Evolutionary conservation across 306 rosid species (phyloP).

Genomic region (Argentina anserina): DNA sequence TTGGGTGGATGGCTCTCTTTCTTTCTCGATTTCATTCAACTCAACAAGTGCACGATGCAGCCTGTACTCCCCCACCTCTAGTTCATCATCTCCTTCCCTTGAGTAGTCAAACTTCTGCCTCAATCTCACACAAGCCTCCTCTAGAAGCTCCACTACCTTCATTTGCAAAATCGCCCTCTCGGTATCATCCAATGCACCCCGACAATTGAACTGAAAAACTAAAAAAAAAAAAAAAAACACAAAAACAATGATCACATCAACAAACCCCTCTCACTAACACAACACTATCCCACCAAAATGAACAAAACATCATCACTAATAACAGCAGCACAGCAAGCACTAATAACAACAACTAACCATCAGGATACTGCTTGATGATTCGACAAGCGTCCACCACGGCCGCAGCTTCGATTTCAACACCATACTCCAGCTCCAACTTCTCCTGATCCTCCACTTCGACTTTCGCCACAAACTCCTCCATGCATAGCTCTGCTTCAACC

Average conservation of each 20-base stretch:
- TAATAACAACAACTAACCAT: constrained; percentile 6
- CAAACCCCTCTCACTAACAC: neutral
- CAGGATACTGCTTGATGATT: constrained; percentile 12
- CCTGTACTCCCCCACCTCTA: constrained; percentile 16
- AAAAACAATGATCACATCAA: neutral
- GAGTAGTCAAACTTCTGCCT: constrained; percentile 20
- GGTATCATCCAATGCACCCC: constrained; percentile 3
- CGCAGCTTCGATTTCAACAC: constrained; percentile 16
- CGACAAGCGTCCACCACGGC: constrained; percentile 5
- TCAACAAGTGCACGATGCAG: constrained; percentile 19
- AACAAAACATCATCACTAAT: neutral
- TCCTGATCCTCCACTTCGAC: constrained; percentile 10
- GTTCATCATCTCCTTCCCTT: constrained; percentile 23
- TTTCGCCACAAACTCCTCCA: constrained; percentile 13
- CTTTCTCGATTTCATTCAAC: constrained; percentile 14
- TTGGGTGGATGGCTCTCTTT: constrained; percentile 17
- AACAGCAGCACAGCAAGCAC: neutral
- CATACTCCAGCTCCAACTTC: constrained; percentile 18
- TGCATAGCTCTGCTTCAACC: constrained; percentile 10
- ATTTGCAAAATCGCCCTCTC: constrained; percentile 10
- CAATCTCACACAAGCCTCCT: constrained; percentile 16
- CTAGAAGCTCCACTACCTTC: constrained; percentile 13
- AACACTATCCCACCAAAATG: neutral
- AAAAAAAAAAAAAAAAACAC: neutral
- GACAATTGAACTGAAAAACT: constrained; percentile 13